Conservation (phyloP, 768 basidiomycete genomes). For the Asterophora lycoperdoides region DNA sequence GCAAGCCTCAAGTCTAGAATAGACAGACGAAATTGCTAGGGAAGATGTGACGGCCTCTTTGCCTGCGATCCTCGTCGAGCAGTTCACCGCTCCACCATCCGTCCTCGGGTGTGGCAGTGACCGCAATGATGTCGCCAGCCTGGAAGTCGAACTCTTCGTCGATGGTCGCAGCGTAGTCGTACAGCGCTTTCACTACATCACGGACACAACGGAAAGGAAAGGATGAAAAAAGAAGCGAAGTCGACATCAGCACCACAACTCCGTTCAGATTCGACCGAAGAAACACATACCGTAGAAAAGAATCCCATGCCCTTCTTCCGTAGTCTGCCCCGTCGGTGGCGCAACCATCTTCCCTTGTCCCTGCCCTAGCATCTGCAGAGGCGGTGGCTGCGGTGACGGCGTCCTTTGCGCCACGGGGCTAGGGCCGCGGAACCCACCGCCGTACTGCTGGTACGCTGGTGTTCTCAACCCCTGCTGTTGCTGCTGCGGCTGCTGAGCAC, state of each 20-base stretch:
- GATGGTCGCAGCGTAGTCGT: slow-evolving; percentile 79
- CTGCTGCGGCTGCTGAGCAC: slow-evolving; percentile 26
- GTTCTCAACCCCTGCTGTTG: slow-evolving; percentile 23
- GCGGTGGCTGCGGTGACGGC: slow-evolving; percentile 47
- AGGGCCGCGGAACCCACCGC: slow-evolving; percentile 35
- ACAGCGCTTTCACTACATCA: slow-evolving; percentile 81
- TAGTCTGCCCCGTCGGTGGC: slow-evolving; percentile 69
- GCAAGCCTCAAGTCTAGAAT: slow-evolving; percentile 39
- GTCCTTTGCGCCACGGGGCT: slow-evolving; percentile 42
- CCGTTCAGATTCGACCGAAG: background rate
- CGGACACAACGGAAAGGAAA: background rate
- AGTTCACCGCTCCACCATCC: slow-evolving; percentile 97
- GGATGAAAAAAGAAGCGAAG: background rate
- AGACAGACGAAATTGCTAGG: slow-evolving; percentile 86
- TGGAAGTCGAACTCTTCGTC: slow-evolving; percentile 98
- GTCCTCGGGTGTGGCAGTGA: slow-evolving; percentile 89
- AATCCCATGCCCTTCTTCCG: slow-evolving; percentile 78
- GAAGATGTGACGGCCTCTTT: slow-evolving; percentile 73
- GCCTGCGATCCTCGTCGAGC: slow-evolving; percentile 69
- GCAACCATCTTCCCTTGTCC: slow-evolving; percentile 26
- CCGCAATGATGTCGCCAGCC: slow-evolving; percentile 91
- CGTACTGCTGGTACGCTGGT: slow-evolving; percentile 31
- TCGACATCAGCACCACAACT: background rate
- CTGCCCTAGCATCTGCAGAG: background rate
- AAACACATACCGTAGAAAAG: slow-evolving; percentile 78